Conservation (phyloP, 2,329 filamentous ascomycete genomes). For the Aspergillus luchuensis region DNA sequence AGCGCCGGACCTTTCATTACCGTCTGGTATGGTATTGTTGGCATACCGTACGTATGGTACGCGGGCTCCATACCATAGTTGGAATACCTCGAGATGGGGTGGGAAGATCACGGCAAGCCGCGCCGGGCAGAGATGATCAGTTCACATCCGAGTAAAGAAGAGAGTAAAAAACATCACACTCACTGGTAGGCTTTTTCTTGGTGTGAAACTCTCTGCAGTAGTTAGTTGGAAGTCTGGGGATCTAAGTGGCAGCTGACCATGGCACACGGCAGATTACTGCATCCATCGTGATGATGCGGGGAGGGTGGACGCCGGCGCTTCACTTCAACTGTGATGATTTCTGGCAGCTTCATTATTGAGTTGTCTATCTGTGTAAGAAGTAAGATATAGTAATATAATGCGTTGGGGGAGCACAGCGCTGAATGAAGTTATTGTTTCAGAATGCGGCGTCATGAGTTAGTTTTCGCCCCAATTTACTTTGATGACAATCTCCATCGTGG, state of each 20-base stretch:
- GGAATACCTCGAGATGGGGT: background rate
- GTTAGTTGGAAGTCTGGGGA: background rate
- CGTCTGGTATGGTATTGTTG: conserved; percentile 6
- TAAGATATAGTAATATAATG: background rate
- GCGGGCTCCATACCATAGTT: background rate
- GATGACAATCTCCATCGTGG: too few species aligned
- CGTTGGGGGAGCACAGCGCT: background rate
- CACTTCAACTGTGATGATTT: background rate
- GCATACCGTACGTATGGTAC: conserved; percentile 1
- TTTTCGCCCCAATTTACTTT: conserved; percentile 9
- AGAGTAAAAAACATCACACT: too few species aligned
- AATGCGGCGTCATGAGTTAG: conserved; percentile 2
- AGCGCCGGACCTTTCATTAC: conserved; percentile 4
- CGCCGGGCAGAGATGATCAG: conserved; percentile 18
- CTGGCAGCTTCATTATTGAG: too few species aligned
- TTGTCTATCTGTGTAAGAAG: background rate
- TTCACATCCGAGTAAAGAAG: conserved; percentile 22
- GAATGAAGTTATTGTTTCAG: conserved; percentile 3
- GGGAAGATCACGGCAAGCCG: conserved; percentile 24
- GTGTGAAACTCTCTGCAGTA: background rate
- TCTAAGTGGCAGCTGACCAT: conserved; percentile 3
- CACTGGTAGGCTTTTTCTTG: background rate
- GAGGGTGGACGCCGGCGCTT: background rate
- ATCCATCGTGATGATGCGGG: background rate
- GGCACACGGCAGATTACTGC: background rate